Conservation (phyloP, 805 yeast genomes). For the Hanseniaspora clermontiae region DNA sequence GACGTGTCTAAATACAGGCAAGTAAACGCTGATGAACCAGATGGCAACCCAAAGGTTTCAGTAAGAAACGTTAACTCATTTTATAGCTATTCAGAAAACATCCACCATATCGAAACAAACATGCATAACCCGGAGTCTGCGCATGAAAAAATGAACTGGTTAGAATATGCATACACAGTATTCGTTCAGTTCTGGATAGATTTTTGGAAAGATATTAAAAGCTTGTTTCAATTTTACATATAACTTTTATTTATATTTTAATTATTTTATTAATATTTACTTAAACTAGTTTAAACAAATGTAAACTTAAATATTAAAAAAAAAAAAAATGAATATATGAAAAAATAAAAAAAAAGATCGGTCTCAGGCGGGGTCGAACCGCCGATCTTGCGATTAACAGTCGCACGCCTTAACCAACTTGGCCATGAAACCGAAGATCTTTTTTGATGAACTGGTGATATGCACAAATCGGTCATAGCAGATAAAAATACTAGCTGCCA, state of each 20-base stretch:
- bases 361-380: slow-evolving; percentile 50
- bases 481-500: no score
- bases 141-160: neutral
- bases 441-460: neutral
- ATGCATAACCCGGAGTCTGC: no score
- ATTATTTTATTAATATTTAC: neutral
- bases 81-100: neutral
- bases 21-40: neutral
- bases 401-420: slow-evolving; percentile 51
- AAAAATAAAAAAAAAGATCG: slow-evolving; percentile 21
- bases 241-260: neutral
- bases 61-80: neutral
- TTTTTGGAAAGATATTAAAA: neutral
- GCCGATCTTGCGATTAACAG: slow-evolving; percentile 54
- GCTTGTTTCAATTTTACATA: neutral
- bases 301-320: neutral
- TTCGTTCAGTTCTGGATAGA: neutral
- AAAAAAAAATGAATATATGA: neutral
- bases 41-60: neutral
- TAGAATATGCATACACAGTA: neutral
- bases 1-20: neutral
- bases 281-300: neutral
- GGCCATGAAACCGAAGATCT: slow-evolving; percentile 37
- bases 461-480: no score
- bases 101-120: neutral